A percentile compares a stretch with the other conserved stretches of the same genome.
Evolutionary conservation across 805 yeast species (phyloP).

Genomic region (Sugiyamaella smithiae): DNA sequence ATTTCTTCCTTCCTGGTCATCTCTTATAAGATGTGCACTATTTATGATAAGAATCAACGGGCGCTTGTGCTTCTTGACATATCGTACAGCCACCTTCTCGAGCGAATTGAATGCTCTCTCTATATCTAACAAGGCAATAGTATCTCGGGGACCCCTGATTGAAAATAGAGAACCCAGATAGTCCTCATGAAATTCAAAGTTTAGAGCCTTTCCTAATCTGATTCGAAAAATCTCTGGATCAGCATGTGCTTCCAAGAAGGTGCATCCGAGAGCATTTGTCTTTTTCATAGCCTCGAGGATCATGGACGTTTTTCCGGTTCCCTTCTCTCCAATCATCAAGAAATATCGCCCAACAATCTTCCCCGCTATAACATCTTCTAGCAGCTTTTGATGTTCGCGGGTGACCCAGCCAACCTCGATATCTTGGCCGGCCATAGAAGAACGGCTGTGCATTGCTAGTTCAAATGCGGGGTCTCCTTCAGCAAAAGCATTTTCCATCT

Average conservation of each 20-base stretch:
- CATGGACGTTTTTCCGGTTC: constrained; percentile 81
- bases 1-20: constrained; percentile 69
- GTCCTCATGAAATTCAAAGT: constrained; percentile 73
- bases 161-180: constrained; percentile 79
- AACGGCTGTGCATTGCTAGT: constrained; percentile 48
- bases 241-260: constrained; percentile 76
- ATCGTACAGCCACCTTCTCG: constrained; percentile 64
- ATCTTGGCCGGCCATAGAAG: constrained; percentile 14
- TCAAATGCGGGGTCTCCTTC: constrained; percentile 64
- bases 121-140: constrained; percentile 76
- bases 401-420: constrained; percentile 34
- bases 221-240: constrained; percentile 81
- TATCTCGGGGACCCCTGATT: constrained; percentile 80
- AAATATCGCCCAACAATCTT: constrained; percentile 65
- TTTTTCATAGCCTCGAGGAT: constrained; percentile 67
- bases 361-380: constrained; percentile 67
- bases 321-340: constrained; percentile 76
- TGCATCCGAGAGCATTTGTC: constrained; percentile 59
- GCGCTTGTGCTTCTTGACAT: constrained; percentile 36
- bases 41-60: constrained; percentile 73
- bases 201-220: constrained; percentile 70
- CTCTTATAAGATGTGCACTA: constrained; percentile 69
- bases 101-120: constrained; percentile 77
- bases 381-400: constrained; percentile 60
- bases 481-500: constrained; percentile 66